Conservation (phyloP, 148 eudicot genomes). For the Silene latifolia region DNA sequence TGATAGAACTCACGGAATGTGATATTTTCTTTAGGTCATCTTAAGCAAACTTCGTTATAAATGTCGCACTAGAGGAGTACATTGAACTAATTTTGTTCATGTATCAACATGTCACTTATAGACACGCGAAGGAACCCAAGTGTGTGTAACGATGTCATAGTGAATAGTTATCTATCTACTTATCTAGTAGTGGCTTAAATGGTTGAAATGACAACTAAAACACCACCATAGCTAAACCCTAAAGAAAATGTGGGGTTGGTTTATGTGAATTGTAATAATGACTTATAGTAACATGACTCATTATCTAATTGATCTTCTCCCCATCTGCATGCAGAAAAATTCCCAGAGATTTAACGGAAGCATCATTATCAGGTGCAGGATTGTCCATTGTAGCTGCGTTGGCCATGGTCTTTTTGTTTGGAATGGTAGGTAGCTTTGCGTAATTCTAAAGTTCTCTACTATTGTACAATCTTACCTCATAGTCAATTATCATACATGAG, state of each 20-base stretch:
- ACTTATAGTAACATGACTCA: not conserved
- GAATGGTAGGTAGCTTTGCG: conserved; percentile 64
- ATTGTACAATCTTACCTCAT: not conserved
- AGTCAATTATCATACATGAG: not conserved
- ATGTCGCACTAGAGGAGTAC: not conserved
- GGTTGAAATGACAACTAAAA: not conserved
- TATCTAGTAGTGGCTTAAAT: not conserved
- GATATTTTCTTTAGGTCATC: not conserved
- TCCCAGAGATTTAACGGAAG: conserved; percentile 98
- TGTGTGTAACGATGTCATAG: not conserved
- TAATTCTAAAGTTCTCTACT: conserved; percentile 10
- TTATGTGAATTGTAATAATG: not conserved
- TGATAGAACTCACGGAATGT: not conserved
- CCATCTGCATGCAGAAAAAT: conserved; percentile 64
- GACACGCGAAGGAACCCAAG: not conserved
- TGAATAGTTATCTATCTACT: not conserved
- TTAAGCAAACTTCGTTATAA: not conserved
- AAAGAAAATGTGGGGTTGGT: not conserved
- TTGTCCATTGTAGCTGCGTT: conserved; percentile 83
- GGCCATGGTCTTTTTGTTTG: conserved; percentile 83
- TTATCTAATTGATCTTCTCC: not conserved
- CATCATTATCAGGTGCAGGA: conserved; percentile 90
- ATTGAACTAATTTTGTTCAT: not conserved
- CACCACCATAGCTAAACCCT: not conserved
- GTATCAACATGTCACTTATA: not conserved